Percentiles rank a stretch among this genome's conserved stretches.
These are phyloP conservation scores for Quercus ilex DNA, from an alignment of 306 rosid species.

Conservation along the genomic window DNA sequence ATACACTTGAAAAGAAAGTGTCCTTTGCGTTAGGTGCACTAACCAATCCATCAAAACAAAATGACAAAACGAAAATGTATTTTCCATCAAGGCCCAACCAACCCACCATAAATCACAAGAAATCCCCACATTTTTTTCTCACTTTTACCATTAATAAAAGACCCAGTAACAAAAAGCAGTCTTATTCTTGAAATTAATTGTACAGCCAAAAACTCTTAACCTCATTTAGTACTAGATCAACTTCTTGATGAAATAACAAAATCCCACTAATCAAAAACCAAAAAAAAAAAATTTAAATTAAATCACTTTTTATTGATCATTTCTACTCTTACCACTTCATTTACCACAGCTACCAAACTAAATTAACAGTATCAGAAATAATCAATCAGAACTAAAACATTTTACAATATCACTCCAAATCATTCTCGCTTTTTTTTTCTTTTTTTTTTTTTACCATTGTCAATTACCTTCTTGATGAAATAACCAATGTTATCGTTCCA, in stretches of 20 bases:
- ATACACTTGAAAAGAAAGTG: background rate
- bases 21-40: background rate
- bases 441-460: background rate
- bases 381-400: background rate
- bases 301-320: background rate
- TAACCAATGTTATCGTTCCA: constrained; percentile 64
- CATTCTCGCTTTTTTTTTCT: background rate
- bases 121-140: background rate
- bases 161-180: background rate
- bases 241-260: no score
- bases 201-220: background rate
- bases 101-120: background rate
- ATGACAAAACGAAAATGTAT: background rate
- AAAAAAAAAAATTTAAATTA: no score
- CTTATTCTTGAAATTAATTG: background rate
- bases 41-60: background rate
- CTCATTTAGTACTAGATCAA: background rate
- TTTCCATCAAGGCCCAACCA: background rate
- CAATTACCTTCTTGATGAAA: constrained; percentile 78
- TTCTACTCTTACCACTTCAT: background rate
- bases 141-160: background rate
- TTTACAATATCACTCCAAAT: no score
- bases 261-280: no score
- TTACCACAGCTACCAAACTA: background rate
- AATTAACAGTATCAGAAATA: background rate